These are phyloP conservation scores for Protea cynaroides DNA, from an alignment of 164 flowering plant species.

Conservation along the genomic window DNA sequence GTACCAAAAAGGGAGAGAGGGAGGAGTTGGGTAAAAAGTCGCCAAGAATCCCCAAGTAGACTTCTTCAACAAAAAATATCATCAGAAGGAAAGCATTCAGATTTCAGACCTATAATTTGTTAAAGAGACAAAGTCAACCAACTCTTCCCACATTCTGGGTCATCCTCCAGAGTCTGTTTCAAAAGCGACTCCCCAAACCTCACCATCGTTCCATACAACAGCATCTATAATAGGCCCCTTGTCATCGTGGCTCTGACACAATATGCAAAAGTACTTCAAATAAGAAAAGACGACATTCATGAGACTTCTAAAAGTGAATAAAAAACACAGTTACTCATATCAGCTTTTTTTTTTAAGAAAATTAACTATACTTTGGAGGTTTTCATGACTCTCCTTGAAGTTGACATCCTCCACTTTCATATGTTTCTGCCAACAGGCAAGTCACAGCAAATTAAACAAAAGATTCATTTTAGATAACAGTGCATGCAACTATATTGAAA, in stretches of 20 bases:
- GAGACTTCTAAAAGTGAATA: too few relatives aligned
- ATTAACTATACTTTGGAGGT: constrained; percentile 79
- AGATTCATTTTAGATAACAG: background rate
- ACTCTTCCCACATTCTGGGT: constrained; percentile 61
- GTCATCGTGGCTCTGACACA: constrained; percentile 77
- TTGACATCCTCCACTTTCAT: constrained; percentile 51
- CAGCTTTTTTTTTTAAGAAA: constrained; percentile 51
- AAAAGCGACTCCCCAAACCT: constrained; percentile 92
- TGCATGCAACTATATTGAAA: background rate
- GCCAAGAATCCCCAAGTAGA: too few relatives aligned
- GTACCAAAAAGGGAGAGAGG: too few relatives aligned
- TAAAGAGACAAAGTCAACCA: constrained; percentile 71
- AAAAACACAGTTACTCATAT: too few relatives aligned
- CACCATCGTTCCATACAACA: constrained; percentile 99
- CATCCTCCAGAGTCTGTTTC: constrained; percentile 90
- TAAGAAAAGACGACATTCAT: background rate
- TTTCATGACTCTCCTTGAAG: constrained; percentile 66
- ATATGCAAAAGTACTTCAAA: constrained; percentile 2
- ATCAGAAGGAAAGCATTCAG: background rate
- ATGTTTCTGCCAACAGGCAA: constrained; percentile 49
- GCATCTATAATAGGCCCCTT: constrained; percentile 88
- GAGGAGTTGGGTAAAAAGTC: too few relatives aligned
- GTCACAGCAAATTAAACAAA: background rate
- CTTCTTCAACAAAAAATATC: background rate
- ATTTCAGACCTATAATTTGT: constrained; percentile 80